Percentiles rank a stretch among this genome's conserved stretches.
Evolutionary conservation across 2,329 filamentous ascomycete genomes (phyloP).

Genomic region (Colletotrichum lini): DNA sequence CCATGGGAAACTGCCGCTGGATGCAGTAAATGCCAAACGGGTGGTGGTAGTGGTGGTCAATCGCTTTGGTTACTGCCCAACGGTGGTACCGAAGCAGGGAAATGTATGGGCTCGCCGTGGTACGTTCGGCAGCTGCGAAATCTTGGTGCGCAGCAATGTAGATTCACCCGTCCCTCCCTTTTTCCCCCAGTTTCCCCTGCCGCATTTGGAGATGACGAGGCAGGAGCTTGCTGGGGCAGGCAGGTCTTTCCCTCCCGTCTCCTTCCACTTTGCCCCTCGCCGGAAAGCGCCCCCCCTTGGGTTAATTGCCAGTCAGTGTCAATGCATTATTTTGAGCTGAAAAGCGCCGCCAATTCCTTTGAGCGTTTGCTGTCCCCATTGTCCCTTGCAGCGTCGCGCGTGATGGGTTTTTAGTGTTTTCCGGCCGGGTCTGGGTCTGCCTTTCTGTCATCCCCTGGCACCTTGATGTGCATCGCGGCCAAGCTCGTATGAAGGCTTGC

Average conservation of each 20-base stretch:
- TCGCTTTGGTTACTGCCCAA: conserved; percentile 5
- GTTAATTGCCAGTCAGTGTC: conserved; percentile 6
- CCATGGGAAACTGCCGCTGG: conserved; percentile 24
- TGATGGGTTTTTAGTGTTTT: background rate
- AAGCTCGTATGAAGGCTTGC: no score
- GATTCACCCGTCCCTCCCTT: background rate
- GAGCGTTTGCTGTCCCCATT: background rate
- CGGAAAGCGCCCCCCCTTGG: conserved; percentile 17
- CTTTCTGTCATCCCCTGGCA: background rate
- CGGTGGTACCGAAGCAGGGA: conserved; percentile 31
- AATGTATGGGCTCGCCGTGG: background rate
- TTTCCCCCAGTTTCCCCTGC: background rate
- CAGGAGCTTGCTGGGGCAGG: background rate
- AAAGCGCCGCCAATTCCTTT: background rate
- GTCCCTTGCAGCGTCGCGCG: background rate
- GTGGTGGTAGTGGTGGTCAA: background rate
- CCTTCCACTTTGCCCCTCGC: conserved; percentile 1
- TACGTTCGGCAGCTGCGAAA: conserved; percentile 1
- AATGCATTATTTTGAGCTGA: conserved; percentile 4
- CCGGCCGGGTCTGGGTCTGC: no score
- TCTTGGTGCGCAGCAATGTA: background rate
- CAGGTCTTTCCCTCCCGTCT: background rate
- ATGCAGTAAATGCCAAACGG: background rate
- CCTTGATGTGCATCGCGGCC: background rate
- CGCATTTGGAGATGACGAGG: conserved; percentile 2